These are phyloP conservation scores for Gardenia jasminoides DNA, from an alignment of 257 asterid genomes.

Conservation along the genomic window DNA sequence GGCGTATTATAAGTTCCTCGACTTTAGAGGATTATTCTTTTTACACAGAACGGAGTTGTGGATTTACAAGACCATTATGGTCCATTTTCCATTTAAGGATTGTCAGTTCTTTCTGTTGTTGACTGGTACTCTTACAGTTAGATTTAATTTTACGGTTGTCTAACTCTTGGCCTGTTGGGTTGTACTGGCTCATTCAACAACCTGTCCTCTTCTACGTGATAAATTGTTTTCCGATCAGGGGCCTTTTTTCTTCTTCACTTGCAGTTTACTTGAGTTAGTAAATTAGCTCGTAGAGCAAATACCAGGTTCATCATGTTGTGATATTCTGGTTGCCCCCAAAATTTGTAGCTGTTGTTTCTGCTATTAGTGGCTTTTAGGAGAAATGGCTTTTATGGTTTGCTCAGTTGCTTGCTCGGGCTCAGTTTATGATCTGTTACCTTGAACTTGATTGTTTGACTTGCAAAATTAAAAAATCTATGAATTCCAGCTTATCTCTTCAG, in stretches of 20 bases:
- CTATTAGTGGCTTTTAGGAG: not conserved
- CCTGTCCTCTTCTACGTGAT: not conserved
- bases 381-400: not conserved
- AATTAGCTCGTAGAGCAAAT: not conserved
- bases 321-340: not conserved
- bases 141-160: not conserved
- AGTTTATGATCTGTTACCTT: not conserved
- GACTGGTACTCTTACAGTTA: not conserved
- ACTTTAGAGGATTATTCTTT: not conserved
- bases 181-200: not conserved
- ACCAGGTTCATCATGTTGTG: not conserved
- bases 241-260: not conserved
- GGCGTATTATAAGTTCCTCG: not conserved
- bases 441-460: not conserved
- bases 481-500: not conserved
- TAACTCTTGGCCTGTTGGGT: not conserved
- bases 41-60: not conserved
- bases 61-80: not conserved
- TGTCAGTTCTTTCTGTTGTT: not conserved
- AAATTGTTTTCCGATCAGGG: not conserved
- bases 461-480: not conserved
- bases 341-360: not conserved
- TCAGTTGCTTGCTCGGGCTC: not conserved
- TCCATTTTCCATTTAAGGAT: not conserved
- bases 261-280: not conserved